Evolutionary conservation across 164 flowering plant genomes (phyloP), one percentile per base, ranked within the genome.

Genomic region (Vitis rupestris): DNA sequence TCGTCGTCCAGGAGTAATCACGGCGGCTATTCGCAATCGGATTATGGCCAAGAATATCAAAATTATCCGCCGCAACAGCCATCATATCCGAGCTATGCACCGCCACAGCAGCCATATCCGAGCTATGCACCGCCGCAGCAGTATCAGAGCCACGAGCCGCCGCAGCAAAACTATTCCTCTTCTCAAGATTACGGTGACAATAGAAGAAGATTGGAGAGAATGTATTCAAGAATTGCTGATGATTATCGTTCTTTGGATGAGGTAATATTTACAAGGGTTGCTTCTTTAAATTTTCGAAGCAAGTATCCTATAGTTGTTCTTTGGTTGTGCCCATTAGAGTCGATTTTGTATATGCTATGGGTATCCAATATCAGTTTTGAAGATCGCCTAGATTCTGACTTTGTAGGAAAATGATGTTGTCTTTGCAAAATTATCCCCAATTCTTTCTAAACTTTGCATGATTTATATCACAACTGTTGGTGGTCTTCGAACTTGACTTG

Each of bases 221-320:
- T 75, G 68, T 87, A 82, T 71, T 78, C 88, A 9, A 82, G 78
- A 74, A 89, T 89, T 69, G 86, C 85, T 15, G 90, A 85, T 61
- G 72, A 78, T 64, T 89, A 83, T 76, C 70, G 37, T 47, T 84
- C 90, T 15, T 70, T 88, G 52, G 93, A 86, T 10, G 74, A 87
- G 89, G 92, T 88, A 74, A 59, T 5, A 12, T 31, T 31, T 19
- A 19, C 19, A 31, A 31, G 37, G 37, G 37, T 31, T 31, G 37
- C 37, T 31, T 31, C 37, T 31, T 2, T 31, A 31, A 31, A 31
- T 31, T 31, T 31, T 31, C 37, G 37, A 31, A 2, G 37, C 37
- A 31, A 31, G 37, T 44, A 3, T 9, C 51, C 70, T 77, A 49
- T 27, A 9, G 44, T 50, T 30, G 47, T 50, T 65, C 19, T 61